Conservation (phyloP, 2,329 filamentous ascomycete genomes). For the Pyrenochaeta sp. region DNA sequence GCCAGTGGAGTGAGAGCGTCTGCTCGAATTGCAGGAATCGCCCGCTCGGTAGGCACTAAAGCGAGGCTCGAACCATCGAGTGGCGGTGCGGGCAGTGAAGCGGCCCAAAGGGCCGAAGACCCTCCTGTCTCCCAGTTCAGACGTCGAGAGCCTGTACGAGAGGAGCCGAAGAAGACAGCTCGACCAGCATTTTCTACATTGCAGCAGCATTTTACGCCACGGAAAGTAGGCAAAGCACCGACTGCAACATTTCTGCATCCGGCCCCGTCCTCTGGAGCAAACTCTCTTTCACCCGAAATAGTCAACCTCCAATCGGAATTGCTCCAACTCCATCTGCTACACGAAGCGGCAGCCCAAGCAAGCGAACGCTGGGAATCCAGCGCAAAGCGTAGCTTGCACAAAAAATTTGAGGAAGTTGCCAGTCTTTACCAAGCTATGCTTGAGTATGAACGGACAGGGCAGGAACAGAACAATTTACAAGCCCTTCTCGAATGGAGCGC, state of each 20-base stretch:
- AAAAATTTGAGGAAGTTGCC: slow-evolving; percentile 49
- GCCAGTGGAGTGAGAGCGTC: slow-evolving; percentile 22
- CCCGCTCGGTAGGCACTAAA: slow-evolving; percentile 36
- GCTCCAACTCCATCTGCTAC: slow-evolving; percentile 50
- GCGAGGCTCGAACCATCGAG: slow-evolving; percentile 23
- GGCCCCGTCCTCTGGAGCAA: slow-evolving; percentile 23
- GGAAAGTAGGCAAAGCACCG: slow-evolving; percentile 45
- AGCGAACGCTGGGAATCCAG: slow-evolving; percentile 43
- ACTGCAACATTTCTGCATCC: slow-evolving; percentile 47
- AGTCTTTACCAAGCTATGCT: slow-evolving; percentile 45
- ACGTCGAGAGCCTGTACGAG: slow-evolving; percentile 26
- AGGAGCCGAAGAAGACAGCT: slow-evolving; percentile 32
- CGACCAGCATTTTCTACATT: slow-evolving; percentile 49
- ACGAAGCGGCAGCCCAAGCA: slow-evolving; percentile 32
- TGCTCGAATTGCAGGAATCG: slow-evolving; percentile 33
- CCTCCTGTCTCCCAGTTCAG: slow-evolving; percentile 14
- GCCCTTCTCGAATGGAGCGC: slow-evolving; percentile 48
- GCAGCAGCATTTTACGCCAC: slow-evolving; percentile 52
- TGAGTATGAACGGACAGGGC: slow-evolving; percentile 45
- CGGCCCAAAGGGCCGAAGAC: slow-evolving; percentile 21
- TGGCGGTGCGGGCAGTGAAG: slow-evolving; percentile 9
- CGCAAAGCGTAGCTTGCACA: slow-evolving; percentile 38
- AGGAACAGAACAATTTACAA: slow-evolving; percentile 48
- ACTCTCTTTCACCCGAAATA: slow-evolving; percentile 39
- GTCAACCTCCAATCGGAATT: slow-evolving; percentile 47